Conservation (phyloP, 2,329 filamentous ascomycete species). For the Aspergillus intermedius region DNA sequence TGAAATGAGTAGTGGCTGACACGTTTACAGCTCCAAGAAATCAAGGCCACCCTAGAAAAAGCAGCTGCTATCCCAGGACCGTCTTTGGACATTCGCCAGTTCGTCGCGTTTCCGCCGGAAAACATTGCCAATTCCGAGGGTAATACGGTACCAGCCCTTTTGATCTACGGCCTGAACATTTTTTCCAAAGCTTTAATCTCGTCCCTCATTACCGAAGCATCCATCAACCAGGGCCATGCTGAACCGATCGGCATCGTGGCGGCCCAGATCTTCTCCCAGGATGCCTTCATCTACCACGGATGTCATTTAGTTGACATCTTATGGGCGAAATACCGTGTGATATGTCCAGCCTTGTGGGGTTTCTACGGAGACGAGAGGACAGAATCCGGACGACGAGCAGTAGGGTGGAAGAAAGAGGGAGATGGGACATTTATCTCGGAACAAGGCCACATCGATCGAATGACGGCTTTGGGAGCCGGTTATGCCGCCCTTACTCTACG, state of each 20-base stretch:
- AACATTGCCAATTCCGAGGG: constrained; percentile 32
- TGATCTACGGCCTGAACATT: constrained; percentile 70
- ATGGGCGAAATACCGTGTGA: constrained; percentile 74
- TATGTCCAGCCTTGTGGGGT: constrained; percentile 81
- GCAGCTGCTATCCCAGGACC: constrained; percentile 49
- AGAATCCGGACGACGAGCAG: constrained; percentile 55
- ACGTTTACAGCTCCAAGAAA: constrained; percentile 31
- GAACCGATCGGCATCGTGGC: constrained; percentile 74
- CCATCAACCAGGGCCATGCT: constrained; percentile 58
- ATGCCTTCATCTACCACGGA: constrained; percentile 61
- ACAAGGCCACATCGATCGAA: constrained; percentile 70
- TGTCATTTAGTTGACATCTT: constrained; percentile 72
- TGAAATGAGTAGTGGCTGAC: constrained; percentile 7
- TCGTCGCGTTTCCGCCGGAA: constrained; percentile 42
- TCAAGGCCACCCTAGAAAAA: constrained; percentile 49
- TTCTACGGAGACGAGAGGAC: constrained; percentile 70
- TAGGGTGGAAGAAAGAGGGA: constrained; percentile 65
- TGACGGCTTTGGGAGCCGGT: constrained; percentile 76
- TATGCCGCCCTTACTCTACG: constrained; percentile 77
- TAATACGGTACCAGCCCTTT: constrained; percentile 55
- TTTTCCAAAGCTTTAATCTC: constrained; percentile 67
- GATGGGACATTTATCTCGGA: constrained; percentile 57
- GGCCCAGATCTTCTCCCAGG: constrained; percentile 65
- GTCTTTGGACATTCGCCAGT: constrained; percentile 51
- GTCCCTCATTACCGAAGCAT: constrained; percentile 63